Evolutionary conservation across 1,284 basidiomycete species (phyloP), one percentile per base, ranked within the genome.

Genomic region (Ganoderma lingzhi): DNA sequence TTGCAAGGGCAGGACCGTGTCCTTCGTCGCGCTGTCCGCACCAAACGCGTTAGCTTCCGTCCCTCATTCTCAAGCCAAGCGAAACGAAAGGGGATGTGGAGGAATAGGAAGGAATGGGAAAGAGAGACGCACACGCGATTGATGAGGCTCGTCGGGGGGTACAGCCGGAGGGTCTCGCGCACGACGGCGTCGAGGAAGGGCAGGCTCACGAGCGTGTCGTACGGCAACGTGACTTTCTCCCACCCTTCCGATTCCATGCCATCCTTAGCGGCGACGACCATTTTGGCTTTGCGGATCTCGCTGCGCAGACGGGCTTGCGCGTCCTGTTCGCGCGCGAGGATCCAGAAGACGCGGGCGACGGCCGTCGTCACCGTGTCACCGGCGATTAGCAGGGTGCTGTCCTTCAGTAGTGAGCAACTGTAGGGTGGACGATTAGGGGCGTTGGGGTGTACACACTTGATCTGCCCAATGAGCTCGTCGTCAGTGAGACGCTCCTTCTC

Each of bases 151-250:
- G 74, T 71, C 23, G 82, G 79, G 1, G 84, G 80, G 66, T 82
- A 78, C 37, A 84, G 67, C 8, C 85, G 81, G 10, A 86, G 77
- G 1, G 82, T 81, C 66, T 81, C 80, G 65, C 75, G 74, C 23
- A 73, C 67, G 69, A 93, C 84, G 0, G 88, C 86, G 70, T 92
- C 87, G 15, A 93, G 83, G 75, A 88, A 91, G 0, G 86, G 68
- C 4, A 80, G 73, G 39, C 62, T 60, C 62, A 73, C 71, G 37
- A 78, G 74, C 15, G 67, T 44, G 66, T 78, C 76, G 66, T 76
- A 78, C 4, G 76, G 71, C 1, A 76, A 71, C 32, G 70, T 58
- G 35, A 69, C 69, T n/a, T 65, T 48, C 12, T 65, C 48, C 70
- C 69, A 69, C 17, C 61, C 51, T 1, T 62, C 60, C 35, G 35